Evolutionary conservation across 139 green algal genomes (phyloP).

Genomic region (Chlorella sp.): DNA sequence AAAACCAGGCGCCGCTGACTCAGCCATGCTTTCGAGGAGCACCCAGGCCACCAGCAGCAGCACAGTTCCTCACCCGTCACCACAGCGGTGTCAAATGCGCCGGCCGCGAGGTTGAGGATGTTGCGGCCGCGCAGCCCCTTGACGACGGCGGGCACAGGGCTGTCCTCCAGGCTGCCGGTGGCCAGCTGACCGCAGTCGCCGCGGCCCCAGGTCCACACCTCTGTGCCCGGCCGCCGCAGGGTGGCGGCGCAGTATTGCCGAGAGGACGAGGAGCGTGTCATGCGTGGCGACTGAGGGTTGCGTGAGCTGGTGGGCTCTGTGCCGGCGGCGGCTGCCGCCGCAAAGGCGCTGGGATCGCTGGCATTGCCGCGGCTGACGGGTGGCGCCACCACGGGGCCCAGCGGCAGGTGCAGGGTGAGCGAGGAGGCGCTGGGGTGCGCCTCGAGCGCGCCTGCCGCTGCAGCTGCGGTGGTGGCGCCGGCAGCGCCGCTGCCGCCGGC

Average conservation of each 20-base stretch:
- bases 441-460: neutral
- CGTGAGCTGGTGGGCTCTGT: neutral
- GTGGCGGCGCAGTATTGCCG: neutral
- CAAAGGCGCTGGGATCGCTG: too few relatives aligned
- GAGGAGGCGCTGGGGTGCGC: neutral
- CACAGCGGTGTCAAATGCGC: slow-evolving; percentile 58
- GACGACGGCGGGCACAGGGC: slow-evolving; percentile 27
- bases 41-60: too few relatives aligned
- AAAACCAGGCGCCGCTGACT: neutral
- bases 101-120: slow-evolving; percentile 32
- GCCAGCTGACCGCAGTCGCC: slow-evolving; percentile 64
- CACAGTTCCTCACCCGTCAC: slow-evolving; percentile 44
- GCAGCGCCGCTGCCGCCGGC: neutral
- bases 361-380: neutral
- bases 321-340: neutral
- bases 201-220: slow-evolving; percentile 57
- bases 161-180: neutral
- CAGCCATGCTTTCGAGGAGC: too few relatives aligned
- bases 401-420: slow-evolving; percentile 10
- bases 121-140: slow-evolving; percentile 41
- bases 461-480: neutral
- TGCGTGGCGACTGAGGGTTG: neutral
- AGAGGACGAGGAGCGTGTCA: neutral
- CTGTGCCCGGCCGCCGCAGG: neutral
- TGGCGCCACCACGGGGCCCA: neutral